These are phyloP conservation scores for Aspergillus hancockii DNA, from an alignment of 495 filamentous ascomycete species.

Conservation along the genomic window DNA sequence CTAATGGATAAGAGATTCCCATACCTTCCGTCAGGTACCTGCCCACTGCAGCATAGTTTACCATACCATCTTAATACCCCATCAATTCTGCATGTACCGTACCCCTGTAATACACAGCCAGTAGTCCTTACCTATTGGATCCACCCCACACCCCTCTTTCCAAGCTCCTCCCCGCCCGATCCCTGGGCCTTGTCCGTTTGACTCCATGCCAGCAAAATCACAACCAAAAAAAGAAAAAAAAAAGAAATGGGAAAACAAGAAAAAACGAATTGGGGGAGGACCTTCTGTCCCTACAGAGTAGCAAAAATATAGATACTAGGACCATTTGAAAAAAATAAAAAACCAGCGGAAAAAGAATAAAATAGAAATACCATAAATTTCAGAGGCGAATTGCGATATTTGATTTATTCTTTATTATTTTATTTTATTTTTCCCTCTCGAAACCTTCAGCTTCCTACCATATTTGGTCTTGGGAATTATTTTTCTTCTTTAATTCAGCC, in stretches of 20 bases:
- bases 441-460: background rate
- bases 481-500: constrained; percentile 4
- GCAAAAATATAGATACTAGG: background rate
- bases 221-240: constrained; percentile 10
- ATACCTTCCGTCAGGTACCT: background rate
- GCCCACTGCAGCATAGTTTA: background rate
- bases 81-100: constrained; percentile 2
- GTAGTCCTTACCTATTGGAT: constrained; percentile 8
- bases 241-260: constrained; percentile 12
- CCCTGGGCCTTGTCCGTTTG: constrained; percentile 20
- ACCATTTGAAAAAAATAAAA: constrained; percentile 1
- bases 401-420: constrained; percentile 1
- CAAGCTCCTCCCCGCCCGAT: constrained; percentile 14
- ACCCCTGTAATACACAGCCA: constrained; percentile 19
- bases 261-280: too few species aligned
- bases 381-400: background rate
- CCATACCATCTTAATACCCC: background rate
- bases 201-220: constrained; percentile 17
- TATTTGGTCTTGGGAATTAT: constrained; percentile 11
- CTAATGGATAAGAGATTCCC: background rate
- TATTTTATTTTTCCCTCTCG: constrained; percentile 1
- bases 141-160: constrained; percentile 13
- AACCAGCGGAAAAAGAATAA: constrained; percentile 1
- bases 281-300: background rate
- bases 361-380: constrained; percentile 7